Conservation (phyloP, 768 basidiomycete genomes). For the Suillus ampliporus region DNA sequence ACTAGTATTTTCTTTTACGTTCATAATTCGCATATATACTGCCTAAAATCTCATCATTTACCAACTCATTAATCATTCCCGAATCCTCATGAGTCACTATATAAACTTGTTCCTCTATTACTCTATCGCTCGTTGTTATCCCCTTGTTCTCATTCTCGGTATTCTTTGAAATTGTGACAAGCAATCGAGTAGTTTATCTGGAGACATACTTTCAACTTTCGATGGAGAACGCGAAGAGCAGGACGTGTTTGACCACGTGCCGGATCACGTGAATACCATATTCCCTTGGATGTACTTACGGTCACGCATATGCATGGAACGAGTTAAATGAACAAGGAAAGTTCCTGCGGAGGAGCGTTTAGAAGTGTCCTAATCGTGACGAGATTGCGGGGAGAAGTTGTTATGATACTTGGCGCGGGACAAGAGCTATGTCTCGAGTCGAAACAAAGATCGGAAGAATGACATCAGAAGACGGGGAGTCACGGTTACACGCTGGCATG, state of each 20-base stretch:
- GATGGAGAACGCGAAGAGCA: not conserved
- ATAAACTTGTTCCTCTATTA: not conserved
- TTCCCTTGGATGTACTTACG: not conserved
- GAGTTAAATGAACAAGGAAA: not conserved
- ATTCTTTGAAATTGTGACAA: not conserved
- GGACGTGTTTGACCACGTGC: slow-evolving; percentile 4
- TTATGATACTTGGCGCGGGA: not conserved
- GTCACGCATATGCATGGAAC: not conserved
- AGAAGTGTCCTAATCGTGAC: slow-evolving; percentile 6
- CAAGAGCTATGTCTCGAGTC: not conserved
- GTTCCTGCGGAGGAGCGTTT: not conserved
- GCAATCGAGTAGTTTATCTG: not conserved
- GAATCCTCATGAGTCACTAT: not conserved
- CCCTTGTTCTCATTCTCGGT: too few species aligned
- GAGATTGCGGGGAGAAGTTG: not conserved
- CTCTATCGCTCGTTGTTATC: not conserved
- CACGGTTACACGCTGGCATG: not conserved
- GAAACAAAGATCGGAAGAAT: not conserved
- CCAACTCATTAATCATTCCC: not conserved
- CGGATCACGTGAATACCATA: not conserved
- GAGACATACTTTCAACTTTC: not conserved
- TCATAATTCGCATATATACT: not conserved
- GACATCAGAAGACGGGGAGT: slow-evolving; percentile 1
- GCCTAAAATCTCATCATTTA: not conserved
- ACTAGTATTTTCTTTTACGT: too few species aligned